phyloP scores from a whole-genome alignment of 1,284 basidiomycete species.

The Malassezia arunalokei region DNA sequence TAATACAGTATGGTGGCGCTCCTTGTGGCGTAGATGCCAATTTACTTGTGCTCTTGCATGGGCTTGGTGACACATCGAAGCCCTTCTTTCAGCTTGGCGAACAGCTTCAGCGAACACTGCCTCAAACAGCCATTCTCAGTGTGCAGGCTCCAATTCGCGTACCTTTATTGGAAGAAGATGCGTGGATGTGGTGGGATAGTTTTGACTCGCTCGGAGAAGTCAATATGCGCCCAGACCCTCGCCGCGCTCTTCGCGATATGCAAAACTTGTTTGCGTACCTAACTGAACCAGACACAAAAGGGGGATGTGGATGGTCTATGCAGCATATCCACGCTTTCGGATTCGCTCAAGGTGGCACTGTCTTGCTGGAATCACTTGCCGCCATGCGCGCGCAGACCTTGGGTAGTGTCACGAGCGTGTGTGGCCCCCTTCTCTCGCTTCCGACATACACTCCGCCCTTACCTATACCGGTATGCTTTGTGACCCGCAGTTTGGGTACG shows the following conservation, averaged over 20 bases:
- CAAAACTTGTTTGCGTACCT: constrained; percentile 55
- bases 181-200: constrained; percentile 67
- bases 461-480: constrained; percentile 1
- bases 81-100: constrained; percentile 64
- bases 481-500: neutral
- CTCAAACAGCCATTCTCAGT: constrained; percentile 70
- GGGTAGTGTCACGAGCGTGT: constrained; percentile 21
- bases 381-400: constrained; percentile 49
- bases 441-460: constrained; percentile 11
- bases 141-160: constrained; percentile 69
- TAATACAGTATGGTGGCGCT: constrained; percentile 53
- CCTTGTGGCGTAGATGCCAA: constrained; percentile 76
- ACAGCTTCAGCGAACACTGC: constrained; percentile 57
- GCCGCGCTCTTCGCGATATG: constrained; percentile 55
- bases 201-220: constrained; percentile 65
- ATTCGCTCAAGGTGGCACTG: constrained; percentile 74
- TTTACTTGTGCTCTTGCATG: constrained; percentile 70
- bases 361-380: constrained; percentile 59
- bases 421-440: constrained; percentile 20
- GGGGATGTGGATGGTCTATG: constrained; percentile 56
- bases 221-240: constrained; percentile 57
- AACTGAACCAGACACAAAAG: constrained; percentile 41
- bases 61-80: constrained; percentile 68
- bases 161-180: constrained; percentile 58
- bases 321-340: constrained; percentile 70